phyloP scores from a whole-genome alignment of 2,329 filamentous ascomycete species.

The Cytospora schulzeri region DNA sequence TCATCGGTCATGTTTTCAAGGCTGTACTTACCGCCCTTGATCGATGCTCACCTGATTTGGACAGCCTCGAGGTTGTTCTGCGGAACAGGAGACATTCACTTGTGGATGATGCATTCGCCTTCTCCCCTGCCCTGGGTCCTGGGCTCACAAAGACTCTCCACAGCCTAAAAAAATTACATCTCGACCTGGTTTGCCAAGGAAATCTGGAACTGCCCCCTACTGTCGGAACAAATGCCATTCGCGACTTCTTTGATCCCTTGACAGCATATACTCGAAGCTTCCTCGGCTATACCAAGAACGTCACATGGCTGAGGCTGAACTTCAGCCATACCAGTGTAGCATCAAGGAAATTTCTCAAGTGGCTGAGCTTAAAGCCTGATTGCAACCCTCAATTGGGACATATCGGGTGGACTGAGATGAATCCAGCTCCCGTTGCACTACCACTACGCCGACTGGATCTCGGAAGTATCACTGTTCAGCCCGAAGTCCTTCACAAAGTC shows the following conservation, averaged over 20 bases:
- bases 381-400: background rate
- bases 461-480: background rate
- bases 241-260: conserved; percentile 20
- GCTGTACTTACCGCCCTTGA: conserved; percentile 47
- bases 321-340: conserved; percentile 34
- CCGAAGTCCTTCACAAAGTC: background rate
- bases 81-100: conserved; percentile 37
- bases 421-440: conserved; percentile 16
- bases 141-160: conserved; percentile 45
- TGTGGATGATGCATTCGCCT: conserved; percentile 47
- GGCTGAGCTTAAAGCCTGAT: conserved; percentile 37
- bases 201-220: too few relatives aligned
- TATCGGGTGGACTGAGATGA: conserved; percentile 3
- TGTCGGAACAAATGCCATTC: background rate
- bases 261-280: conserved; percentile 39
- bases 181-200: conserved; percentile 33
- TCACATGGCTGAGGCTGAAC: conserved; percentile 58
- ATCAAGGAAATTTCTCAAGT: conserved; percentile 41
- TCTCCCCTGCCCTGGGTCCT: conserved; percentile 44
- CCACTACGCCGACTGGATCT: conserved; percentile 20
- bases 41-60: conserved; percentile 40
- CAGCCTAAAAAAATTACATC: conserved; percentile 49
- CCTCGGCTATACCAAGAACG: conserved; percentile 42
- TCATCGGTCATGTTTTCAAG: conserved; percentile 42
- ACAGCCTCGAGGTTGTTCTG: conserved; percentile 52